Evolutionary conservation across 2,329 filamentous ascomycete genomes (phyloP).

Genomic region (Epichloe coenophiala): DNA sequence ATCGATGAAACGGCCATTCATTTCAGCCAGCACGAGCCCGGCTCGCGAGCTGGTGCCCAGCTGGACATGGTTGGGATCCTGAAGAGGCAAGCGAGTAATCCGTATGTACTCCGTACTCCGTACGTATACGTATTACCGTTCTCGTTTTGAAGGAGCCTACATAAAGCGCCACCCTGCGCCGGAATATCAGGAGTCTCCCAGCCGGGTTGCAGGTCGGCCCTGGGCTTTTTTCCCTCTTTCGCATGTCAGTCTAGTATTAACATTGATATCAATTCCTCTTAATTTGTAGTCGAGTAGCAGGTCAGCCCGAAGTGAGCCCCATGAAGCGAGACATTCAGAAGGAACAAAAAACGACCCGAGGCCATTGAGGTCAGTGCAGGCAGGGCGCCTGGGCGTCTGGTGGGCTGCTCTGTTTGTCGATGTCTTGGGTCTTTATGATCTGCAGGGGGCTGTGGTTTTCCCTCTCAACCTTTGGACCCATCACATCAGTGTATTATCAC

Average conservation of each 20-base stretch:
- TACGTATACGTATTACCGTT: too few species aligned
- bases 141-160: too few species aligned
- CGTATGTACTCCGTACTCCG: too few species aligned
- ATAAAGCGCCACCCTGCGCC: not conserved
- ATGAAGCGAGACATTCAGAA: not conserved
- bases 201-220: too few species aligned
- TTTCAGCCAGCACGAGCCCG: too few species aligned
- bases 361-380: not conserved
- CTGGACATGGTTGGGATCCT: not conserved
- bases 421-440: not conserved
- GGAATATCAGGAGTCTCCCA: too few species aligned
- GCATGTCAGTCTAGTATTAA: too few species aligned
- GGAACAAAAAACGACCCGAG: not conserved
- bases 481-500: conserved; percentile 1
- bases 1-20: too few species aligned
- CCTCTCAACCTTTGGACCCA: not conserved
- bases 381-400: not conserved
- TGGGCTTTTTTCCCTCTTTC: too few species aligned
- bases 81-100: too few species aligned
- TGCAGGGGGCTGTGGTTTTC: not conserved
- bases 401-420: not conserved
- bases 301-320: not conserved
- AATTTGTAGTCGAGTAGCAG: not conserved
- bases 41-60: not conserved
- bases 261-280: not conserved